Evolutionary conservation across 2,329 filamentous ascomycete species (phyloP), one percentile per base, ranked within the genome.

Genomic region (Davidsoniella australis): DNA sequence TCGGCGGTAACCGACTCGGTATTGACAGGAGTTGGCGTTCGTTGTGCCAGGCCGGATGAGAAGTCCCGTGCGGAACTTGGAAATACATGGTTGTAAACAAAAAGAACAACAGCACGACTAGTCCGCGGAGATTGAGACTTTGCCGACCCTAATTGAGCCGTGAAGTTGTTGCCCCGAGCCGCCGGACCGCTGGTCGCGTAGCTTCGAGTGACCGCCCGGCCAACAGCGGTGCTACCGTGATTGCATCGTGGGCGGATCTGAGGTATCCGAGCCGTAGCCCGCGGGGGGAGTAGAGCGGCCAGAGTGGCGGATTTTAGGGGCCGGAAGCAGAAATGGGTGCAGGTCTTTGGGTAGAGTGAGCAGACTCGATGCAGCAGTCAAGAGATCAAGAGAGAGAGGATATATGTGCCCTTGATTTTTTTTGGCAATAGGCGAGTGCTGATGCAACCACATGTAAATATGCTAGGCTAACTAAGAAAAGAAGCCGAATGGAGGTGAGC

Each of bases 201-300:
- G 36, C 24, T 26, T 37, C 38, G 24, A 41, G 38, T 51, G 48
- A 49, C 48, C 51, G 45, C 46, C 51, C 51, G 53, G 51, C 53
- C 51, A 37, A 33, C 46, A 16, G 26, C 40, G 36, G 51, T 53
- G 43, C 47, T 54, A 54, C 53, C 51, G 45, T 43, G 41, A 47
- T 39, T 45, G 45, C 51, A 54, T 54, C 37, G 48, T 36, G 36
- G 47, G 48, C 50, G 48, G 43, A 54, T 54, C 23, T 53, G 45
- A 29, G 53, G 47, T 51, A 54, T 54, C 51, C 51, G 53, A 54
- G 53, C 53, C 47, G 53, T 51, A 46, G 53, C 53, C 44, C 53
- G 53, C 44, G 45, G 51, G 37, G 52, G 41, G 49, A 51, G 42
- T 53, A 54, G 37, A 37, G 48, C 45, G 45, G 53, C 53, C 53